A percentile compares a stretch with the other conserved stretches of the same genome.
These are phyloP conservation scores for Scedosporium boydii DNA, from an alignment of 2,329 filamentous ascomycete genomes.

Conservation along the genomic window DNA sequence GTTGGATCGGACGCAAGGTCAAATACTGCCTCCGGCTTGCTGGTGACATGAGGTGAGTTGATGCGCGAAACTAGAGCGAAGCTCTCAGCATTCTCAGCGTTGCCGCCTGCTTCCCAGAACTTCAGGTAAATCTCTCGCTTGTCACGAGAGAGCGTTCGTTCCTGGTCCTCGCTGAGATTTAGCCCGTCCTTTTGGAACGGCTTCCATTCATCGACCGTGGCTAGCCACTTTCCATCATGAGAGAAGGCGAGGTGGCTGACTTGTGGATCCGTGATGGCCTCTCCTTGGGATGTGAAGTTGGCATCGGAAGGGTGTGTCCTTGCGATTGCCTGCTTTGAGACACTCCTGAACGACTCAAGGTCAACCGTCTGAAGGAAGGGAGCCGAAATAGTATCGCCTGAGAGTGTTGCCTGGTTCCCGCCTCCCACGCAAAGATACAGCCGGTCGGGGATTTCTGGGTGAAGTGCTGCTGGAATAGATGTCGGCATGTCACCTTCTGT, in stretches of 20 bases:
- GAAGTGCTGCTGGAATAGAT: slow-evolving; percentile 52
- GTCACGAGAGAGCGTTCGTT: slow-evolving; percentile 35
- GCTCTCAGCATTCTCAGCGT: slow-evolving; percentile 30
- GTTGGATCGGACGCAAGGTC: slow-evolving; percentile 63
- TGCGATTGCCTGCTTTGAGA: slow-evolving; percentile 80
- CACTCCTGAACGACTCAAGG: slow-evolving; percentile 64
- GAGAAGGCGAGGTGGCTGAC: slow-evolving; percentile 69
- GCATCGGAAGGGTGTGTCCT: slow-evolving; percentile 79
- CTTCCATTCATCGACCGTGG: slow-evolving; percentile 84
- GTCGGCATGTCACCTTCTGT: slow-evolving; percentile 20
- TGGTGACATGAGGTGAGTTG: slow-evolving; percentile 66
- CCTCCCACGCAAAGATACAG: slow-evolving; percentile 61
- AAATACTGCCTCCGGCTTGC: slow-evolving; percentile 50
- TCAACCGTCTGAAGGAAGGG: slow-evolving; percentile 76
- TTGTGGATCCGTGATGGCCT: slow-evolving; percentile 65
- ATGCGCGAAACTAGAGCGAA: slow-evolving; percentile 77
- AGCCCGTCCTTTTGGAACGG: slow-evolving; percentile 62
- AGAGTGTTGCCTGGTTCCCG: slow-evolving; percentile 45
- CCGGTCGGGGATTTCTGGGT: slow-evolving; percentile 51
- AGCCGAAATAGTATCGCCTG: slow-evolving; percentile 38
- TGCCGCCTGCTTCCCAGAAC: slow-evolving; percentile 68
- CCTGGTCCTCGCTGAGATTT: slow-evolving; percentile 23
- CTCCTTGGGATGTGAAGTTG: slow-evolving; percentile 63
- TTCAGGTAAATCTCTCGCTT: slow-evolving; percentile 73
- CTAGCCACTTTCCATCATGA: slow-evolving; percentile 77